These are phyloP conservation scores for Ustilago crameri DNA, from an alignment of 1,284 basidiomycete species.

Conservation along the genomic window DNA sequence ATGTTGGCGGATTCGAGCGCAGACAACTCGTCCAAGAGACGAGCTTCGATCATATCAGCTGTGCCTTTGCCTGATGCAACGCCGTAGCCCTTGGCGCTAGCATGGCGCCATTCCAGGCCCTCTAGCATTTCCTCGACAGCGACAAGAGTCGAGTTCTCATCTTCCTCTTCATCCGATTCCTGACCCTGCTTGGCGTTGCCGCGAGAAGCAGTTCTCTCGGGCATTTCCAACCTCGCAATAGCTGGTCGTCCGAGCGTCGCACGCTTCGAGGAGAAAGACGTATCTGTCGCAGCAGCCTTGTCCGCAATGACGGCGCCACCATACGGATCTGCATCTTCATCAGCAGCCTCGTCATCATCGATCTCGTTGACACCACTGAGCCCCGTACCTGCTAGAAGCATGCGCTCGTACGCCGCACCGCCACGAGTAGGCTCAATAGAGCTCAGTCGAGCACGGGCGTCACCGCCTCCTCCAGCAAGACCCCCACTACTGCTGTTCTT, in stretches of 20 bases:
- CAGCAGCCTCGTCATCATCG: constrained; percentile 48
- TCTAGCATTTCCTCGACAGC: constrained; percentile 94
- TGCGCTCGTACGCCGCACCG: constrained; percentile 61
- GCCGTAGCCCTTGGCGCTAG: constrained; percentile 22
- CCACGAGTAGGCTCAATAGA: constrained; percentile 60
- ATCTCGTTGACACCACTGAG: constrained; percentile 52
- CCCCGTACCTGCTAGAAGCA: constrained; percentile 60
- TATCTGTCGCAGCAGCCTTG: constrained; percentile 14
- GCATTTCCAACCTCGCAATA: constrained; percentile 29
- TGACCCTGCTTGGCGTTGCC: constrained; percentile 5
- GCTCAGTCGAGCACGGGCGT: constrained; percentile 59
- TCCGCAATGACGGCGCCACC: constrained; percentile 47
- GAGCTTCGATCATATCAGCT: constrained; percentile 66
- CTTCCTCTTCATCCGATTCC: constrained; percentile 35
- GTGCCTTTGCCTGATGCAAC: constrained; percentile 51
- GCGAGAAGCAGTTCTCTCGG: constrained; percentile 12
- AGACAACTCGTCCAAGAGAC: constrained; percentile 63
- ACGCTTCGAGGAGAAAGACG: constrained; percentile 29
- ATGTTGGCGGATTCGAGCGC: constrained; percentile 78
- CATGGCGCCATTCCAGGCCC: constrained; percentile 85
- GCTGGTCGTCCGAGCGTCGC: constrained; percentile 38
- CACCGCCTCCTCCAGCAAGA: constrained; percentile 31
- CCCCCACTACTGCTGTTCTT: constrained; percentile 27
- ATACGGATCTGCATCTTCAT: constrained; percentile 52
- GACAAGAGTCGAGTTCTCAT: constrained; percentile 61